A percentile compares a stretch with the other conserved stretches of the same genome.
Evolutionary conservation across 2,329 filamentous ascomycete genomes (phyloP).

Genomic region (Fusarium anguioides): DNA sequence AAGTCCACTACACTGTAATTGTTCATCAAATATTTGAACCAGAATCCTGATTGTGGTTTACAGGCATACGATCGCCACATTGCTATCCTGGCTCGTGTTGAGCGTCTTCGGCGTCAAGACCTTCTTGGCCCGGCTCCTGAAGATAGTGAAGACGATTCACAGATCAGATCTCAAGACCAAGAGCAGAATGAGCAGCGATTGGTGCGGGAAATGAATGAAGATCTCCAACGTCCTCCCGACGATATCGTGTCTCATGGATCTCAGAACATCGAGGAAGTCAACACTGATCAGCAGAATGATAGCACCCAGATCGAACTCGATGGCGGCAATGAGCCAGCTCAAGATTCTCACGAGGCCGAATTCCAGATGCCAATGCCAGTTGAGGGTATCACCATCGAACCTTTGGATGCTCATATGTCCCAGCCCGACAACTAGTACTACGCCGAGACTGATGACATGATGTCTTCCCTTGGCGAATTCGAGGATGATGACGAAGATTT

Average conservation of each 20-base stretch:
- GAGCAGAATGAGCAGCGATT: not conserved
- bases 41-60: not conserved
- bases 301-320: not conserved
- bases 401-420: not conserved
- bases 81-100: not conserved
- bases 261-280: not conserved
- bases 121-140: not conserved
- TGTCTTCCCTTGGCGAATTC: not conserved
- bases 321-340: not conserved
- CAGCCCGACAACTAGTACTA: not conserved
- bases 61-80: constrained; percentile 4
- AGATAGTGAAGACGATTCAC: not conserved
- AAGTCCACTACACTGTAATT: not conserved
- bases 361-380: not conserved
- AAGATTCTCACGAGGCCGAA: not conserved
- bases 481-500: not conserved
- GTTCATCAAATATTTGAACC: not conserved
- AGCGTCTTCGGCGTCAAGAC: not conserved
- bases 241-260: not conserved
- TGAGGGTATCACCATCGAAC: not conserved
- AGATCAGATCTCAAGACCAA: not conserved
- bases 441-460: not conserved
- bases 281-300: not conserved
- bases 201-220: constrained; percentile 3
- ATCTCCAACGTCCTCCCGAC: not conserved